Evolutionary conservation across 2,329 filamentous ascomycete genomes (phyloP), one percentile per base, ranked within the genome.

Genomic region (Daldinia sp.): DNA sequence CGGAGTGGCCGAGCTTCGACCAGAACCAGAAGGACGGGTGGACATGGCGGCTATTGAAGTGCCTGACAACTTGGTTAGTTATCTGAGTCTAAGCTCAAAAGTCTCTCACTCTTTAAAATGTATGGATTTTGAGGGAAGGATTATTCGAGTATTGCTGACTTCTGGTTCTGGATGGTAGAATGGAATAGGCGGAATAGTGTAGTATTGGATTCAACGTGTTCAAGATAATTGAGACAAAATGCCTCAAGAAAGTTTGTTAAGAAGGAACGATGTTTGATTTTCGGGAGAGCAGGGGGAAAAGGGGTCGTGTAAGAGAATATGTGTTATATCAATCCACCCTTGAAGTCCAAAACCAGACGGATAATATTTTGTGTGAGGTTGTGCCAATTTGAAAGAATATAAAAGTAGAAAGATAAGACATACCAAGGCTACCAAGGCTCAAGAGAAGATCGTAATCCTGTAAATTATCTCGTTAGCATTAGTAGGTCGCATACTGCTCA

Each of bases 31-130:
- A 12, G 55, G 37, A 12, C 65, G 65, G 44, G 37, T 63, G 60
- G 65, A 67, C 69, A 71, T 71, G 6, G 39, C 55, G 44, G n/a
- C 35, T 51, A 48, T 28, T 63, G 18, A 10, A 23, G 10, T 6
- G 26, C 18, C 59, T 63, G 7, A n/a, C 3, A 44, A 37, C 7
- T 20, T n/a, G 23, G 23, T 54, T 39, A 54, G 51, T 37, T 23
- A 26, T 6, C 23, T 12, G 4, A 37, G 3, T n/a, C 30, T 13
- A 9, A 28, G 44, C 12, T n/a, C 0, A 13, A 6, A 50, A 18
- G 26, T 6, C 6, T 15, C 5, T 10, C 41, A 42, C 5, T 42
- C 12, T 37, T 15, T 10, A 35, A 39, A 39, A 15, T 15, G 35
- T 13, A 39, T 39, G 12, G 12, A 39, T 15, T 39, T 39, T 15